Evolutionary conservation across 352 stramenopile species (phyloP), one percentile per base, ranked within the genome.

Genomic region (Globisporangium mamillatum): DNA sequence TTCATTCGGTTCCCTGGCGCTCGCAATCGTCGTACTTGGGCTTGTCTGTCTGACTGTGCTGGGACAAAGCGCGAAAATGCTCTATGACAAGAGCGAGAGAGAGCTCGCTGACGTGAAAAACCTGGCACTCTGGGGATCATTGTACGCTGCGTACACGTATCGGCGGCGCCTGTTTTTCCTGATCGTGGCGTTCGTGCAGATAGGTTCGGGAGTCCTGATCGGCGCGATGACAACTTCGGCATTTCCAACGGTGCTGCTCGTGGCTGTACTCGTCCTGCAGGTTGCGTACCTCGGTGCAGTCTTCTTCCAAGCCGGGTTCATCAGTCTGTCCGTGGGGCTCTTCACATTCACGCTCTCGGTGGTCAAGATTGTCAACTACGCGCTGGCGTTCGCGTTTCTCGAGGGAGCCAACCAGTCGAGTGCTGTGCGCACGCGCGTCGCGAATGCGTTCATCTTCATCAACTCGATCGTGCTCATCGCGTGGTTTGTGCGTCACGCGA

Each of bases 151-250:
- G 52, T 88, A 83, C 60, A 78, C 69, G 41, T 89, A 90, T 69
- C 72, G 68, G n/a, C 78, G 72, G n/a, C 86, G 86, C 2, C 76
- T 93, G 34, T 90, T 93, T 65, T 89, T 90, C 66, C 66, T 89
- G 10, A 70, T 89, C 24, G 73, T 76, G 16, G 75, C 78, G 27
- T 53, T 83, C 10, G 73, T 89, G 14, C 83, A 93, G 71, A 76
- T 90, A 52, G 53, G 69, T 6, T 82, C 71, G 4, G 85, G 81
- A 0, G 59, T 92, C 25, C 67, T 87, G 22, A 83, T 93, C 32
- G 86, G 82, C 32, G 70, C 73, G 7, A 75, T 90, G 53, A 80
- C 80, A 10, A 69, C 67, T 20, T 75, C 80, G 32, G 72, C 20
- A 1, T 62, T 53, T 6, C 27, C 66, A 5, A 64, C 80, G 9